phyloP scores from a whole-genome alignment of 2,329 filamentous ascomycete species.

The Endocalyx cinctus region DNA sequence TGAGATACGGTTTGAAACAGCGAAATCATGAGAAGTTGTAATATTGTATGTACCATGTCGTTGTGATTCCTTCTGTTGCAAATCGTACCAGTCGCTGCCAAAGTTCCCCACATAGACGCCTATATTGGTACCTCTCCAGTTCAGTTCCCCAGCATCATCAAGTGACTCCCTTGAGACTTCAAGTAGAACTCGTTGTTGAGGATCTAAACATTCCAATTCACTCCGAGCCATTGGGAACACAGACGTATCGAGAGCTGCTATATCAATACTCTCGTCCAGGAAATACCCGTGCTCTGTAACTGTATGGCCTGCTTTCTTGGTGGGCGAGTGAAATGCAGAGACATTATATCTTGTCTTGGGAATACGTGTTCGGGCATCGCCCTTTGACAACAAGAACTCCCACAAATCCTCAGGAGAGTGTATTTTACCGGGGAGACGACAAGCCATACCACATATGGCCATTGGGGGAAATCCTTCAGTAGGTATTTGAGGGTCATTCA shows the following conservation, averaged over 20 bases:
- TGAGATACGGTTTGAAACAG: conserved; percentile 19
- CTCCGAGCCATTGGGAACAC: conserved; percentile 10
- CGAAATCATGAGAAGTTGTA: conserved; percentile 9
- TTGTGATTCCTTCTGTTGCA: conserved; percentile 11
- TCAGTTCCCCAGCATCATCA: conserved; percentile 28
- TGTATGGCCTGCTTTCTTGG: conserved; percentile 13
- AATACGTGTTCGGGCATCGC: conserved; percentile 10
- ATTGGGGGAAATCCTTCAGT: conserved; percentile 4
- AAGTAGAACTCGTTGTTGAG: conserved; percentile 31
- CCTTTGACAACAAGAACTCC: conserved; percentile 12
- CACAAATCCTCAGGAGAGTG: conserved; percentile 7
- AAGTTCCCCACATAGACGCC: too few relatives aligned
- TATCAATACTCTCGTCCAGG: conserved; percentile 10
- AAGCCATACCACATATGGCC: conserved; percentile 13
- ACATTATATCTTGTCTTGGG: conserved; percentile 13
- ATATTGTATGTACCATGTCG: conserved; percentile 9
- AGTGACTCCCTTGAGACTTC: conserved; percentile 32
- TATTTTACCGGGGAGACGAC: conserved; percentile 10
- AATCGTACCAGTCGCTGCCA: too few relatives aligned
- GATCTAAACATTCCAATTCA: conserved; percentile 30
- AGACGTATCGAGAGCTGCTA: conserved; percentile 9
- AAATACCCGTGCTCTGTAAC: conserved; percentile 12
- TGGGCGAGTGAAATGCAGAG: conserved; percentile 3
- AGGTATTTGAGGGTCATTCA: too few relatives aligned
- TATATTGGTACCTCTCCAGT: conserved; percentile 23